Percentiles rank a stretch among this genome's conserved stretches.
These are phyloP conservation scores for Linnemannia elongata DNA, from an alignment of 192 early-diverging fungal species.

Conservation along the genomic window DNA sequence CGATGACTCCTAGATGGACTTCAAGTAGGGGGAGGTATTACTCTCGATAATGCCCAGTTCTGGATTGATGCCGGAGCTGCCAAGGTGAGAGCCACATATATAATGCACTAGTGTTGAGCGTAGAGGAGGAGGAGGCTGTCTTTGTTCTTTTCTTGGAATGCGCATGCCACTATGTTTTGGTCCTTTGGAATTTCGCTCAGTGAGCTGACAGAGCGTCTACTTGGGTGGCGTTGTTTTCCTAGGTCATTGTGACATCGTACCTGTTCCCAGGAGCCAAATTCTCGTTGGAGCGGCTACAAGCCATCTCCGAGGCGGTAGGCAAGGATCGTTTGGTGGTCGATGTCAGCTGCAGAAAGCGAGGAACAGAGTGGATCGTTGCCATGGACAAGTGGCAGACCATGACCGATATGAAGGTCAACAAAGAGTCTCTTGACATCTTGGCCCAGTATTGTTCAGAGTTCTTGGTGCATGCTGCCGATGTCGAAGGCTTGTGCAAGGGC, in stretches of 20 bases:
- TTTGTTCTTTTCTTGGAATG: conserved; percentile 7
- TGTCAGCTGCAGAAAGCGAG: conserved; percentile 82
- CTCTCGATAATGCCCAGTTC: conserved; percentile 82
- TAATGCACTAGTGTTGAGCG: not conserved
- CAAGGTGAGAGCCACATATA: conserved; percentile 68
- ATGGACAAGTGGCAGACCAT: conserved; percentile 99
- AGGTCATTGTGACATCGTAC: conserved; percentile 96
- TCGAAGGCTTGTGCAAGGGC: conserved; percentile 96
- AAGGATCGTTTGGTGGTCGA: conserved; percentile 85
- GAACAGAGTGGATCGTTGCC: conserved; percentile 89
- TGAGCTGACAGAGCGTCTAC: not conserved
- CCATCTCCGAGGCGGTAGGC: conserved; percentile 68
- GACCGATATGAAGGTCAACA: conserved; percentile 87
- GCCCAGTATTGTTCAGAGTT: conserved; percentile 76
- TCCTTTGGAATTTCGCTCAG: not conserved
- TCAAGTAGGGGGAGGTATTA: conserved; percentile 97
- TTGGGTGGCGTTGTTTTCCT: conserved; percentile 26
- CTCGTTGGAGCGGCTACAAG: conserved; percentile 71
- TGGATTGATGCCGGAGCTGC: conserved; percentile 91
- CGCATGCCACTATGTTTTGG: not conserved
- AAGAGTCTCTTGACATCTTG: conserved; percentile 64
- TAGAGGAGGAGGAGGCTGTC: not conserved
- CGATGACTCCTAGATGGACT: conserved; percentile 63
- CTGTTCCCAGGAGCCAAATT: conserved; percentile 90
- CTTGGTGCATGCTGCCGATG: conserved; percentile 97